Evolutionary conservation across 495 filamentous ascomycete genomes (phyloP).

Genomic region (Lophium mytilinum): DNA sequence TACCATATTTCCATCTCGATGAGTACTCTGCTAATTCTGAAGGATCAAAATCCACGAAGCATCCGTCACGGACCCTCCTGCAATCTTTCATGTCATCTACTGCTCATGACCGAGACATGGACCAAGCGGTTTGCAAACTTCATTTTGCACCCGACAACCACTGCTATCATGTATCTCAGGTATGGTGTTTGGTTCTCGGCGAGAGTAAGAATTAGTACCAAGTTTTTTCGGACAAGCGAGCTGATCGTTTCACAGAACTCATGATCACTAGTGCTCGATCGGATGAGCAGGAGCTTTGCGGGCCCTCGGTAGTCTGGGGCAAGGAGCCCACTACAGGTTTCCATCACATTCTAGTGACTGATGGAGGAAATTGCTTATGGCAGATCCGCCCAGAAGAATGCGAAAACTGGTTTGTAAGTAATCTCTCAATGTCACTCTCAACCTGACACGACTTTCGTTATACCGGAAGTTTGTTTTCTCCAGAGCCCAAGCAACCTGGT

Average conservation of each 20-base stretch:
- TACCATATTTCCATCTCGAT: constrained; percentile 8
- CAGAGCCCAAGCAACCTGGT: too few relatives aligned
- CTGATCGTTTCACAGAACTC: neutral
- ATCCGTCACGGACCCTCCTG: constrained; percentile 1
- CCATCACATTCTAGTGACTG: constrained; percentile 1
- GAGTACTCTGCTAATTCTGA: neutral
- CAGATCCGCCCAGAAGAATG: neutral
- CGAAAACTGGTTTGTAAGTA: constrained; percentile 7
- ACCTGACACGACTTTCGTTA: too few relatives aligned
- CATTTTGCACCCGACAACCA: neutral
- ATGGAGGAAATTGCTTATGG: neutral
- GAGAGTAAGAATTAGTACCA: neutral
- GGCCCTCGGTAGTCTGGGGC: neutral
- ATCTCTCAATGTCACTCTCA: neutral
- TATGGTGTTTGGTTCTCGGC: constrained; percentile 9
- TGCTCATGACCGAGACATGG: constrained; percentile 3
- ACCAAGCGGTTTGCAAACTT: constrained; percentile 6
- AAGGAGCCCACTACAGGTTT: neutral
- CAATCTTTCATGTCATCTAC: constrained; percentile 2
- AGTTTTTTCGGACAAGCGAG: neutral
- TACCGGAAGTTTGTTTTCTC: too few relatives aligned
- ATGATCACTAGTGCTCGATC: neutral
- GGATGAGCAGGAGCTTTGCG: neutral
- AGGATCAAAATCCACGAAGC: neutral
- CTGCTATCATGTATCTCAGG: constrained; percentile 7